Evolutionary conservation across 2,329 filamentous ascomycete species (phyloP).

Genomic region (Cladosporium sp.): DNA sequence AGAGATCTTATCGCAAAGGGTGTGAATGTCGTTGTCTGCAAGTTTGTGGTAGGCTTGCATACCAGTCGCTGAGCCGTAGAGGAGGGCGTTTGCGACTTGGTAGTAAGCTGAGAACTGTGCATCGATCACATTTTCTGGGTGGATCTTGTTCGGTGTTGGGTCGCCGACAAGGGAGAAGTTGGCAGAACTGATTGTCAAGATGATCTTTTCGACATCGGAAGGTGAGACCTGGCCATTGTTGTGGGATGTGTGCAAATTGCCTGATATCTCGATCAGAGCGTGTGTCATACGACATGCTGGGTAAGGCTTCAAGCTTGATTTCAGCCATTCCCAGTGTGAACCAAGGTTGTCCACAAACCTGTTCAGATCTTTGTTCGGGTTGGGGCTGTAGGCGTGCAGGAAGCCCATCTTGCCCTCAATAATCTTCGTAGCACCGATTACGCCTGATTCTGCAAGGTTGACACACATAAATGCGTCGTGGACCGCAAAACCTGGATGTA

Average conservation of each 20-base stretch:
- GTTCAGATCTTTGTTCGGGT: slow-evolving; percentile 28
- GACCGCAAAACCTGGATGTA: slow-evolving; percentile 44
- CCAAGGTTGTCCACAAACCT: slow-evolving; percentile 31
- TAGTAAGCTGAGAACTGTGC: slow-evolving; percentile 55
- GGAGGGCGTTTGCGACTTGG: slow-evolving; percentile 36
- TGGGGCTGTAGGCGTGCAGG: slow-evolving; percentile 36
- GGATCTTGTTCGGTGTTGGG: slow-evolving; percentile 40
- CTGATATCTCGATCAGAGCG: slow-evolving; percentile 36
- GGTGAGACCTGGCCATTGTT: slow-evolving; percentile 8
- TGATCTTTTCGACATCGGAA: slow-evolving; percentile 28
- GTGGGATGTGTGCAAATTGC: slow-evolving; percentile 24
- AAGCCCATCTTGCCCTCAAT: slow-evolving; percentile 37
- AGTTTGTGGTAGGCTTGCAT: slow-evolving; percentile 34
- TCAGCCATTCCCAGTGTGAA: slow-evolving; percentile 31
- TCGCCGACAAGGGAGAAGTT: slow-evolving; percentile 38
- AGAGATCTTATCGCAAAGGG: slow-evolving; percentile 31
- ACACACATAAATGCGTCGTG: slow-evolving; percentile 44
- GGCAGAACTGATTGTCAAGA: slow-evolving; percentile 29
- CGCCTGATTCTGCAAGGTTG: slow-evolving; percentile 40
- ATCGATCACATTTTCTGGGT: slow-evolving; percentile 54
- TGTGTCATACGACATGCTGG: slow-evolving; percentile 39
- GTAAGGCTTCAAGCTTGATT: slow-evolving; percentile 35
- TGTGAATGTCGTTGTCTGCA: slow-evolving; percentile 27
- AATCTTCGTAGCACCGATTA: slow-evolving; percentile 33
- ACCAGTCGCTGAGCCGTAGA: slow-evolving; percentile 35